Evolutionary conservation across 306 rosid species (phyloP).

Genomic region (Begonia fuchsioides): DNA sequence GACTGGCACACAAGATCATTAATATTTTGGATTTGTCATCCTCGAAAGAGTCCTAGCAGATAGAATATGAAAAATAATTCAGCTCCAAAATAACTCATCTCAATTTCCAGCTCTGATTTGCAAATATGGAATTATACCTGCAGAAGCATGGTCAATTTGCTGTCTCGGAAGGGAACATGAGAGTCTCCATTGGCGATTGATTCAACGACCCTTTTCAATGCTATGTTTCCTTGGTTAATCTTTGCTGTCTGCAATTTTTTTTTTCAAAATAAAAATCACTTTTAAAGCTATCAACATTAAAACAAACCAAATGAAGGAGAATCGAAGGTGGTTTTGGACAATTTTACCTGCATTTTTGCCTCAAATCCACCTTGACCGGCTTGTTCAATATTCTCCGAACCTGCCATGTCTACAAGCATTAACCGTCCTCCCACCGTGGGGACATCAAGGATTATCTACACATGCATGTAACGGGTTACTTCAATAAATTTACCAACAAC

Average conservation of each 20-base stretch:
- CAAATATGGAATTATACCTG: slow-evolving; percentile 34
- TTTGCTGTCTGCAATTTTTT: slow-evolving; percentile 55
- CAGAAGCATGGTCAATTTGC: slow-evolving; percentile 98
- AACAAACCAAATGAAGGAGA: background rate
- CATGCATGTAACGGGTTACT: slow-evolving; percentile 8
- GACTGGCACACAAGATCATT: slow-evolving; percentile 94
- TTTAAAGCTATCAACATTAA: background rate
- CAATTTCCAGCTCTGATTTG: background rate
- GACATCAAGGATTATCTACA: slow-evolving; percentile 81
- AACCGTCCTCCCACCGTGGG: slow-evolving; percentile 92
- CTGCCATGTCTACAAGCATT: slow-evolving; percentile 99
- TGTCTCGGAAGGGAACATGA: slow-evolving; percentile 96
- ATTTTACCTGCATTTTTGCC: slow-evolving; percentile 93
- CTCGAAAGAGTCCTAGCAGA: slow-evolving; percentile 83
- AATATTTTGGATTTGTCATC: slow-evolving; percentile 88
- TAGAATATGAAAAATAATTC: slow-evolving; percentile 4
- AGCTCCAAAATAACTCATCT: slow-evolving; percentile 8
- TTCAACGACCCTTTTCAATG: slow-evolving; percentile 92
- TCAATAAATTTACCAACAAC: background rate
- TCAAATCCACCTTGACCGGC: slow-evolving; percentile 97
- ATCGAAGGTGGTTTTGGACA: background rate
- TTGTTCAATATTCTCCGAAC: slow-evolving; percentile 95
- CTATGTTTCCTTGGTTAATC: slow-evolving; percentile 92
- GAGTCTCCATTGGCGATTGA: slow-evolving; percentile 98
- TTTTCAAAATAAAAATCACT: background rate